Conservation (phyloP, 2,329 filamentous ascomycete genomes). For the Helotiales sp. region DNA sequence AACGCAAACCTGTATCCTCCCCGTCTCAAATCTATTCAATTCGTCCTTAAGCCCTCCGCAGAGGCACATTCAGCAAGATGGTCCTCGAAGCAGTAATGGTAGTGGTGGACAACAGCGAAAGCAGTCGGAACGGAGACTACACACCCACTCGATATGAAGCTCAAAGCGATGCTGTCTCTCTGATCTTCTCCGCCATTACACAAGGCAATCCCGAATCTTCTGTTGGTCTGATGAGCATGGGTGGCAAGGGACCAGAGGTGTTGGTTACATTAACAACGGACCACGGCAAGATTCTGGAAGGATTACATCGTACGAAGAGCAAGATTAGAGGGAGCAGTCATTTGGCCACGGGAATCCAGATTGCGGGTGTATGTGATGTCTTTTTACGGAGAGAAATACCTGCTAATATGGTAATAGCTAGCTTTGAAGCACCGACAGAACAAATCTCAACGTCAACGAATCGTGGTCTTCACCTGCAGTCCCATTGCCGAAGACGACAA, state of each 20-base stretch:
- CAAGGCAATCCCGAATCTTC: conserved; percentile 95
- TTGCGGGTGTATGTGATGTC: conserved; percentile 72
- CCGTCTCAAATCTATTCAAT: background rate
- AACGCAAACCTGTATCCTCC: background rate
- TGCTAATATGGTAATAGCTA: conserved; percentile 56
- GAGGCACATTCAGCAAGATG: conserved; percentile 63
- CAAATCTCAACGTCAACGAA: conserved; percentile 92
- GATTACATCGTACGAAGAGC: conserved; percentile 81
- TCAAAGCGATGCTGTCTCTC: conserved; percentile 90
- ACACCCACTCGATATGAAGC: conserved; percentile 94
- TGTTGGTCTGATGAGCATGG: conserved; percentile 98
- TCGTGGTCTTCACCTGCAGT: conserved; percentile 96
- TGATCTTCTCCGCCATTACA: conserved; percentile 95
- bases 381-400: background rate
- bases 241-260: conserved; percentile 94
- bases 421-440: conserved; percentile 98
- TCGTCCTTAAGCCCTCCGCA: conserved; percentile 8
- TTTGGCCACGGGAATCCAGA: conserved; percentile 90
- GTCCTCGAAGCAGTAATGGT: conserved; percentile 99
- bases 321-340: conserved; percentile 91
- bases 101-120: conserved; percentile 99
- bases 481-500: conserved; percentile 89
- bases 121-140: conserved; percentile 92
- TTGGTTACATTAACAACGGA: conserved; percentile 95
- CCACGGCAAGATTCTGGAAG: conserved; percentile 91